A percentile compares a stretch with the other conserved stretches of the same genome.
phyloP scores from a whole-genome alignment of 2,329 filamentous ascomycete species.

The Pseudogymnoascus sp. region DNA sequence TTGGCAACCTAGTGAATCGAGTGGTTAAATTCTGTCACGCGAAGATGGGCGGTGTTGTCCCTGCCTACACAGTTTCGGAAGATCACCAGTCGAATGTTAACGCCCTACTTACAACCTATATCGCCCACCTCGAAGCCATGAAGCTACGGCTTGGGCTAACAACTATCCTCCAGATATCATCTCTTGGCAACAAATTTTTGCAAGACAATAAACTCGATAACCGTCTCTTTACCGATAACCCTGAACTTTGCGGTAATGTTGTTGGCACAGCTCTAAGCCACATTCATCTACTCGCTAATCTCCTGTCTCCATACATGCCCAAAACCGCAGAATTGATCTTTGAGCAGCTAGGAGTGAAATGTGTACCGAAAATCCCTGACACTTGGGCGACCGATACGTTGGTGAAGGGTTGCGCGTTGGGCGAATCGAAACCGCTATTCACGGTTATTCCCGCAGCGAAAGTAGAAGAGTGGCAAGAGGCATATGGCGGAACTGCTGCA shows the following conservation, averaged over 20 bases:
- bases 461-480: constrained; percentile 69
- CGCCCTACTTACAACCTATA: constrained; percentile 52
- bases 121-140: constrained; percentile 56
- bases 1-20: constrained; percentile 63
- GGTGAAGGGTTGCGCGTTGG: constrained; percentile 66
- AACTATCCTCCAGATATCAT: constrained; percentile 55
- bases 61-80: constrained; percentile 38
- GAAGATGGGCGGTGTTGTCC: constrained; percentile 47
- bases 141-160: constrained; percentile 58
- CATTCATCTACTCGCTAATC: constrained; percentile 65
- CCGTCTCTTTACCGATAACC: constrained; percentile 24
- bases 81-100: constrained; percentile 44
- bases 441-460: constrained; percentile 68
- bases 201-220: constrained; percentile 33
- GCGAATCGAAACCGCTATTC: constrained; percentile 68
- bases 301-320: constrained; percentile 75
- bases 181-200: constrained; percentile 46
- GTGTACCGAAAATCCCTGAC: constrained; percentile 49
- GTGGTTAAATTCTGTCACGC: constrained; percentile 65
- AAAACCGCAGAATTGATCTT: constrained; percentile 63
- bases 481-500: constrained; percentile 54
- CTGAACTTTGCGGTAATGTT: constrained; percentile 21
- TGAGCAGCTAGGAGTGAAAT: constrained; percentile 55
- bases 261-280: constrained; percentile 70
- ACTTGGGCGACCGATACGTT: constrained; percentile 51